Percentiles rank a stretch among this genome's conserved stretches.
Evolutionary conservation across 1,284 basidiomycete species (phyloP).

Genomic region (Leccinum griseonigrum): DNA sequence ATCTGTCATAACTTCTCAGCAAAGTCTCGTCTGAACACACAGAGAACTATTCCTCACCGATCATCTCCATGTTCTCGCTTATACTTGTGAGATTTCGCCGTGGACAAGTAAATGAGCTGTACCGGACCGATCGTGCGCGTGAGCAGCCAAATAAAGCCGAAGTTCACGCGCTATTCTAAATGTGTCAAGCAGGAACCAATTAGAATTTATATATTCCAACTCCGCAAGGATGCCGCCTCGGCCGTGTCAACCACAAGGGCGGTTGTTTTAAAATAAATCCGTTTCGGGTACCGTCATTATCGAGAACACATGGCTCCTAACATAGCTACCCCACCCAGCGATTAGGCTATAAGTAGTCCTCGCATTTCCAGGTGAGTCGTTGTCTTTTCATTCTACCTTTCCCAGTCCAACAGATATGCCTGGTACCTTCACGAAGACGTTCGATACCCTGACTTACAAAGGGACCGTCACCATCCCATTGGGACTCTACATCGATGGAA

Average conservation of each 20-base stretch:
- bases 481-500: constrained; percentile 31
- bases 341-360: constrained; percentile 5
- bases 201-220: not conserved
- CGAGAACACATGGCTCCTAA: not conserved
- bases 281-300: not conserved
- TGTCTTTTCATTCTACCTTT: not conserved
- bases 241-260: not conserved
- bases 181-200: not conserved
- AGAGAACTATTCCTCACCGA: not conserved
- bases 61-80: not conserved
- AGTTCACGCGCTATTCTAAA: not conserved
- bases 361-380: not conserved
- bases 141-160: not conserved
- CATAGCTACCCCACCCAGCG: not conserved
- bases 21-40: not conserved
- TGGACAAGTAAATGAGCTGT: not conserved
- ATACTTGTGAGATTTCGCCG: not conserved
- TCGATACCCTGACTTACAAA: constrained; percentile 27
- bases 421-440: constrained; percentile 18
- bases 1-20: not conserved
- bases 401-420: constrained; percentile 15
- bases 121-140: not conserved
- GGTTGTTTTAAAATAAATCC: not conserved
- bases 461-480: constrained; percentile 23
- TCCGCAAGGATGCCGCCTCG: not conserved